Conservation (phyloP, 345 rosid species). For the Rhizophora mangle region DNA sequence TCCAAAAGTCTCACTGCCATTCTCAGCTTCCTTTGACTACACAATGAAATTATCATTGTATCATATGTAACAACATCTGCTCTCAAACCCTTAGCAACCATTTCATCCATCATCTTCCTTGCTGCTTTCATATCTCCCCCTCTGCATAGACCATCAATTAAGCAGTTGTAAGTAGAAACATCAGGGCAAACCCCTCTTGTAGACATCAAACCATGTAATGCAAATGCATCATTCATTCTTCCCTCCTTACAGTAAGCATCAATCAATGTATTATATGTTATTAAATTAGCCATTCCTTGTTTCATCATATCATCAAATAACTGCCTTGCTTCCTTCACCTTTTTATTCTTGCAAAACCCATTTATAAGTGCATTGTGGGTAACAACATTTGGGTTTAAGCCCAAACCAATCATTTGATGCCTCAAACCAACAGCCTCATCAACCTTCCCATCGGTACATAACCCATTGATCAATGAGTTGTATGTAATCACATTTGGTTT, state of each 20-base stretch:
- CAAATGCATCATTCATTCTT: constrained; percentile 53
- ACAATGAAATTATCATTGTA: constrained; percentile 55
- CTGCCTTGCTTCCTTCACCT: constrained; percentile 52
- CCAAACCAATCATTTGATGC: constrained; percentile 53
- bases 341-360: constrained; percentile 63
- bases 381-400: constrained; percentile 50
- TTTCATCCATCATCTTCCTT: constrained; percentile 38
- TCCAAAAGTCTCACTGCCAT: constrained; percentile 58
- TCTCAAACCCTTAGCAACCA: constrained; percentile 42
- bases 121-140: constrained; percentile 40
- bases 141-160: constrained; percentile 62
- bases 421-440: constrained; percentile 47
- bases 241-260: constrained; percentile 67
- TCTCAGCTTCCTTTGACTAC: constrained; percentile 54
- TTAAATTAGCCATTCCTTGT: constrained; percentile 40
- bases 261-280: constrained; percentile 63
- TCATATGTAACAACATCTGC: constrained; percentile 63
- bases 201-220: constrained; percentile 42
- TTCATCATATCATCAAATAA: constrained; percentile 42
- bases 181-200: constrained; percentile 45
- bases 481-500: constrained; percentile 55
- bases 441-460: constrained; percentile 47
- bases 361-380: constrained; percentile 67
- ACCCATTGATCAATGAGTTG: constrained; percentile 55
- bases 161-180: constrained; percentile 65